Evolutionary conservation across 345 rosid species (phyloP), one percentile per base, ranked within the genome.

Genomic region (Boechera stricta): DNA sequence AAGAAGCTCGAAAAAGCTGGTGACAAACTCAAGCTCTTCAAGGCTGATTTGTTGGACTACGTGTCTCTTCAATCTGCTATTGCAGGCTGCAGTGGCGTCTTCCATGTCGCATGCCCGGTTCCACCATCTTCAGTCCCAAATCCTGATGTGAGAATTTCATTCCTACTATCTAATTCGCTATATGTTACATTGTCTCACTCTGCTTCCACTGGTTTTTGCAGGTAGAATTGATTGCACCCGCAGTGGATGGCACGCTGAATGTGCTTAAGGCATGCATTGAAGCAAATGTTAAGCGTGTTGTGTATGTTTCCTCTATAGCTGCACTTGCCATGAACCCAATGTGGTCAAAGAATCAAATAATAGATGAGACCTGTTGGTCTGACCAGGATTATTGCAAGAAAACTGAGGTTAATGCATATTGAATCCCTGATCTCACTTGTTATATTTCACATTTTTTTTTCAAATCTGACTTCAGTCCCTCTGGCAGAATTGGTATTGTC

Each of bases 51-150:
- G 75, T 42, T 87, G 31, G 89, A 87, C 74, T 88, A 82, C 49
- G 67, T 67, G 2, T 74, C 94, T 44, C 76, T 89, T 21, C 68
- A 4, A 32, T 67, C 80, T 10, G 93, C 94, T 0, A 77, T 87
- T 13, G 10, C 60, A 26, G 94, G 96, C 15, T 92, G 89, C 67
- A 54, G 1, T 7, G 93, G 90, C 3, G 91, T 89, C 58, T 84
- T 93, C 76, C 98, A 90, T 79, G 89, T 87, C 1, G 97, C 91
- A 55, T 77, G 81, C 36, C 97, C 93, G 0, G 89, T 90, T 79
- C 90, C 90, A 18, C 51, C 80, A 51, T 6, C 81, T 61, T 21
- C 79, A 67, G 81, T 80, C 6, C 64, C 84, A 12, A 84, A 86
- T 80, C 86, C 86, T 35, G 81, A 81, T 74, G 81, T 58, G 71